Base-by-base conservation (phyloP, 108 stramenopile species). In the Fistulifera pelliculosa region DNA sequence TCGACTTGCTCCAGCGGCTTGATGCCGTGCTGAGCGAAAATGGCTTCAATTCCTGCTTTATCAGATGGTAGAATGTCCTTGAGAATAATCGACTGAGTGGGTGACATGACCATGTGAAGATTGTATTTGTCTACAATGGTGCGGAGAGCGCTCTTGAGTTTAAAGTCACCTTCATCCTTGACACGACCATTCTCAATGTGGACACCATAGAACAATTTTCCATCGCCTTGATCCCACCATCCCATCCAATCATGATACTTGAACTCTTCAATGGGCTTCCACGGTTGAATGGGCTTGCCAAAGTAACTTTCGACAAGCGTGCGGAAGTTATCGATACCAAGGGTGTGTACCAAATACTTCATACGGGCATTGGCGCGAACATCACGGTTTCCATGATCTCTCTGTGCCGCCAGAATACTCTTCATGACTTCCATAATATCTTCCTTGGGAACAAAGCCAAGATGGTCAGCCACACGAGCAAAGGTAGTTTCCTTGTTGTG, bases 211-310 rank as follows among this genome's bases (percentile, higher is more conserved):
- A 97, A 95, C 63, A 94, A 67, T 69, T 88, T 93, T 35, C 98
- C 98, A 56, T 99, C 95, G 19, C 93, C 94, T 71, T 94, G 93
- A 47, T 95, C 94, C 81, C 90, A 95, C 98, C 98, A 99, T 58
- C 98, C 98, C 85, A 96, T 94, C 96, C 94, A 94, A 71, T 97
- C 98, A 50, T 73, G 83, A 85, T 95, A 95, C 66, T 92, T 92
- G 90, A 90, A 98, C 54, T 93, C 88, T 31, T 55, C 38, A 44
- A 94, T 76, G 1, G 64, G 63, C 26, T 78, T 58, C 90, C 82
- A 93, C 1, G 94, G 94, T 58, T 83, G 64, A 47, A 99, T 80
- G 39, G 70, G 61, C 68, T 87, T 86, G 23, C 96, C 96, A 60
- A 77, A 84, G 72, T 96, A 94, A 53, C 73, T 75, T 66, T 97